Percentiles rank a stretch among this genome's conserved stretches.
phyloP scores from a whole-genome alignment of 306 rosid species.

The Dalbergia cochinchinensis region DNA sequence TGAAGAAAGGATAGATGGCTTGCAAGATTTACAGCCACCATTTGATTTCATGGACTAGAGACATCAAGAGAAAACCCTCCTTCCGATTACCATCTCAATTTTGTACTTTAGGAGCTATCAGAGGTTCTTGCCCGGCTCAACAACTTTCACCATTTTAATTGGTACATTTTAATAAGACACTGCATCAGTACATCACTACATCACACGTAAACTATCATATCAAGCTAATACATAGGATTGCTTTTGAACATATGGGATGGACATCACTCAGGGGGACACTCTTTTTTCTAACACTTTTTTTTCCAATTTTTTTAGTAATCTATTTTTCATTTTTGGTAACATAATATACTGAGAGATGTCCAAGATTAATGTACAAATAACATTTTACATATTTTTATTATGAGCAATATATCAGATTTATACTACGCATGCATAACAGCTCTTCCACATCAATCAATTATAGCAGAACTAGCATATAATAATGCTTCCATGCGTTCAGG shows the following conservation, averaged over 20 bases:
- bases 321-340: too few species aligned
- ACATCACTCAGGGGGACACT: neutral
- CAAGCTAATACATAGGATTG: neutral
- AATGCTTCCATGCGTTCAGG: neutral
- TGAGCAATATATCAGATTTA: constrained; percentile 6
- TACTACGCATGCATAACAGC: constrained; percentile 25
- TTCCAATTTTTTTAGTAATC: too few species aligned
- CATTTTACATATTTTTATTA: constrained; percentile 15
- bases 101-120: neutral
- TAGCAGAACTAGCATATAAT: neutral
- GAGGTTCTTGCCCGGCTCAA: neutral
- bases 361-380: neutral
- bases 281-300: too few species aligned
- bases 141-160: neutral
- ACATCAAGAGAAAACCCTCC: neutral
- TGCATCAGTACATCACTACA: constrained; percentile 36
- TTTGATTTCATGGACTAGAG: neutral
- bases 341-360: neutral
- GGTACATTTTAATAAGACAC: constrained; percentile 20
- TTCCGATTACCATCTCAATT: neutral
- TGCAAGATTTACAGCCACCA: neutral
- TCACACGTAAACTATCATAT: constrained; percentile 18
- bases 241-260: neutral
- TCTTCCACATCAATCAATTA: neutral
- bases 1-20: neutral